Base-by-base conservation (phyloP, 2,329 filamentous ascomycete genomes). In the Coniochaeta ligniaria region DNA sequence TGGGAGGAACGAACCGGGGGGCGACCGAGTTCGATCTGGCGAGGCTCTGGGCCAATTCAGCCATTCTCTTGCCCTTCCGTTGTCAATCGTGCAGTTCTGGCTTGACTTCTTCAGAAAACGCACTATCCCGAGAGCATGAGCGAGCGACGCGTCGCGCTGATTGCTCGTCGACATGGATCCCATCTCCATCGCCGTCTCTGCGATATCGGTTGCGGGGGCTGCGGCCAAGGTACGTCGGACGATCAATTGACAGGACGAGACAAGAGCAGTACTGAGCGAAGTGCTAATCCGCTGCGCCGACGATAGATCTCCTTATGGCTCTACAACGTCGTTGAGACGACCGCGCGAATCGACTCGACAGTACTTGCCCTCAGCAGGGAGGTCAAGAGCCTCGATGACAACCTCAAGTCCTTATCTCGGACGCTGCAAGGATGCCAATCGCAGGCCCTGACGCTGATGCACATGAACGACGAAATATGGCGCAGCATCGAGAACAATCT, bases 381-480 rank as follows among this genome's bases (percentile, higher is more conserved):
- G 24, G 54, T 57, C 54, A 57, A 36, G 54, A n/a, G 26, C 14
- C 54, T 57, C 54, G 54, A 57, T 12, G 28, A 35, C 7, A 57
- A 57, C 54, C 54, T 57, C 54, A 57, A 57, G 16, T 57, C 54
- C 54, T 28, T 57, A 14, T 35, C 28, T n/a, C 54, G 31, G 1
- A 57, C 54, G 4, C n/a, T 57, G 17, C 54, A 36, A 36, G 54
- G 54, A 57, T 57, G 54, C 35, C 54, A 38, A 7, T 57, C 54
- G 20, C 54, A 57, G 54, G 54, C 54, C 4, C 31, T 57, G 54
- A 57, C 54, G 8, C 54, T 57, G 54, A 57, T 57, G 54, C 54
- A 57, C 54, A 36, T 57, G 54, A 57, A 57, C 54, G 54, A 57
- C 54, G 54, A 57, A 4, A 57, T 57, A 36, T 57, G 54, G 54